Conservation (phyloP, 83 land plant genomes). For the Isoetes engelmannii region DNA sequence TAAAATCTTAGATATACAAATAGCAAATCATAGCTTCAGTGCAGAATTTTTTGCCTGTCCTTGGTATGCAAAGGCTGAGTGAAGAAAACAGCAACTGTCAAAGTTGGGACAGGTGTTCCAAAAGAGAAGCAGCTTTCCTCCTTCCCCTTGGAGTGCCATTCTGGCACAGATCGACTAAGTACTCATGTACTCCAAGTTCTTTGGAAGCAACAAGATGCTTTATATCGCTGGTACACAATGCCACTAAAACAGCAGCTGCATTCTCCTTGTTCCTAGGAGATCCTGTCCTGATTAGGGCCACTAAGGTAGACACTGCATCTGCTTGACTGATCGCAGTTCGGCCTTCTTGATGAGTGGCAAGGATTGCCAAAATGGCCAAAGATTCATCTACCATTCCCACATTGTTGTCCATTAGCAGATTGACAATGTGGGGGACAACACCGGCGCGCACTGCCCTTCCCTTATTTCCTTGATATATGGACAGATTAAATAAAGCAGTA, state of each 20-base stretch:
- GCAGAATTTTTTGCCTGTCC: too few relatives aligned
- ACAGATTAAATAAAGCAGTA: slow-evolving; percentile 69
- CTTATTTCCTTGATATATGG: slow-evolving; percentile 67
- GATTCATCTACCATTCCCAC: slow-evolving; percentile 57
- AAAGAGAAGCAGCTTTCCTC: slow-evolving; percentile 46
- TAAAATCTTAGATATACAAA: too few relatives aligned
- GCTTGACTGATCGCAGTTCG: slow-evolving; percentile 47
- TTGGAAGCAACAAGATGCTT: slow-evolving; percentile 37
- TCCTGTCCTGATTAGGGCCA: slow-evolving; percentile 44
- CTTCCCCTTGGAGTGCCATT: slow-evolving; percentile 59
- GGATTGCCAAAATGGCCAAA: slow-evolving; percentile 51
- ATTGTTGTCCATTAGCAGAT: slow-evolving; percentile 44
- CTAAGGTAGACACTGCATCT: slow-evolving; percentile 43
- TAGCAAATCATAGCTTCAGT: too few relatives aligned
- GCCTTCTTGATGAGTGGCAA: slow-evolving; percentile 48
- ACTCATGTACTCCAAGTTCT: slow-evolving; percentile 41
- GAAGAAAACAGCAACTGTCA: slow-evolving; percentile 22
- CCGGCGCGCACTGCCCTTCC: slow-evolving; percentile 65
- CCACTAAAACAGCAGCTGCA: slow-evolving; percentile 60
- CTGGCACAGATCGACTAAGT: slow-evolving; percentile 37
- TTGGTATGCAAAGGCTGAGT: too few relatives aligned
- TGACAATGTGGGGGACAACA: slow-evolving; percentile 41
- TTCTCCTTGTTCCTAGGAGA: slow-evolving; percentile 58
- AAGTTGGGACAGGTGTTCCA: slow-evolving; percentile 36
- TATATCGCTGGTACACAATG: slow-evolving; percentile 42